Conservation (phyloP, 2,329 filamentous ascomycete genomes). For the Trichophyton equinum region DNA sequence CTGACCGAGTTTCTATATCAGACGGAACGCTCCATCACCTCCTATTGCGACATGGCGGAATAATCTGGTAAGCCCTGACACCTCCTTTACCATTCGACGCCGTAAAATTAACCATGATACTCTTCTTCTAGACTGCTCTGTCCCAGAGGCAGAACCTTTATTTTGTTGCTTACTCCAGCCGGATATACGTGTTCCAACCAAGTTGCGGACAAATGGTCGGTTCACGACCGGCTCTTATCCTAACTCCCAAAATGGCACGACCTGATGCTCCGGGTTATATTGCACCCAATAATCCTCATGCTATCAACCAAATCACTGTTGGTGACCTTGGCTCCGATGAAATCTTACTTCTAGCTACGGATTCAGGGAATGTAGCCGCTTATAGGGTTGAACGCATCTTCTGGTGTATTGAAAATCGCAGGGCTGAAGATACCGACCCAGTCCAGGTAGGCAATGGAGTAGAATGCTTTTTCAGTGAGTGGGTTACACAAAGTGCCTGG, state of each 20-base stretch:
- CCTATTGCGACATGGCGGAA: slow-evolving; percentile 30
- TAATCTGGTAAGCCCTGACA: slow-evolving; percentile 27
- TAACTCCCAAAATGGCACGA: slow-evolving; percentile 32
- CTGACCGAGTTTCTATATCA: not conserved
- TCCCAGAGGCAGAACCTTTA: slow-evolving; percentile 37
- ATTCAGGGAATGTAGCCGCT: slow-evolving; percentile 62
- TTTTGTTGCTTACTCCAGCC: slow-evolving; percentile 31
- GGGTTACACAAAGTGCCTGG: slow-evolving; percentile 73
- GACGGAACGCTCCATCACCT: slow-evolving; percentile 16
- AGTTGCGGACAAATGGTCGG: slow-evolving; percentile 29
- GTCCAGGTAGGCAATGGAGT: slow-evolving; percentile 20
- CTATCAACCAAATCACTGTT: slow-evolving; percentile 56
- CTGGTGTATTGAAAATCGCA: slow-evolving; percentile 30
- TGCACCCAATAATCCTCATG: slow-evolving; percentile 42
- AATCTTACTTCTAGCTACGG: slow-evolving; percentile 53
- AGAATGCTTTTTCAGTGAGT: slow-evolving; percentile 56
- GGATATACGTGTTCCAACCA: slow-evolving; percentile 36
- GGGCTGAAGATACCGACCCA: not conserved
- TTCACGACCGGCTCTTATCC: slow-evolving; percentile 28
- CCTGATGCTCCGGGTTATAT: slow-evolving; percentile 41
- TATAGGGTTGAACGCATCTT: slow-evolving; percentile 50
- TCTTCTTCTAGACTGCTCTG: slow-evolving; percentile 27
- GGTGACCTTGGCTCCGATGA: slow-evolving; percentile 59
- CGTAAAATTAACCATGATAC: not conserved
- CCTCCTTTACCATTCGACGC: not conserved